Percentiles rank a stretch among this genome's conserved stretches.
Conservation (phyloP, 2,329 filamentous ascomycete genomes). For the Pestalotiopsis sp. region DNA sequence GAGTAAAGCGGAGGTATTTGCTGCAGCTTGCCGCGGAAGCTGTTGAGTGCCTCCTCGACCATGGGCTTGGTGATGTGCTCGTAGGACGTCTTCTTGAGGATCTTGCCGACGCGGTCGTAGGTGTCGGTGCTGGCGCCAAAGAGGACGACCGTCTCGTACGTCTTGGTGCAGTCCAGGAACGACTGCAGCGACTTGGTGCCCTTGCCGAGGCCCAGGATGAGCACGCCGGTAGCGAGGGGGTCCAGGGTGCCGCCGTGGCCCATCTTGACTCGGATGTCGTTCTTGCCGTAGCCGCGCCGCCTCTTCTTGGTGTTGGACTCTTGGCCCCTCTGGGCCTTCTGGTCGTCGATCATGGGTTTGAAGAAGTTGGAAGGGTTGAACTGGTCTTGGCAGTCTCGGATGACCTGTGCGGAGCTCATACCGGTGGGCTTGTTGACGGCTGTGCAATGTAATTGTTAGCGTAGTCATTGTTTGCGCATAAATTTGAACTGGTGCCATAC, state of each 20-base stretch:
- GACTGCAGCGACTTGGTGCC: conserved; percentile 81
- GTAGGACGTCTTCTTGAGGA: conserved; percentile 75
- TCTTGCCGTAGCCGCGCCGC: conserved; percentile 59
- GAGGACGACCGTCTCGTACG: conserved; percentile 85
- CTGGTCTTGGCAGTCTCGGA: conserved; percentile 82
- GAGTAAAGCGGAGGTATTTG: conserved; percentile 94
- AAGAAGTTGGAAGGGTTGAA: conserved; percentile 85
- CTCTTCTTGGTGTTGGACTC: conserved; percentile 63
- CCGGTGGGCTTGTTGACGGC: conserved; percentile 92
- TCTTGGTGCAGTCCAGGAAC: conserved; percentile 89
- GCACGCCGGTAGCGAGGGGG: conserved; percentile 88
- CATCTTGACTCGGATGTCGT: conserved; percentile 78
- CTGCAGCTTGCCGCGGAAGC: conserved; percentile 81
- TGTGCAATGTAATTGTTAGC: conserved; percentile 36
- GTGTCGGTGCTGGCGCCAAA: conserved; percentile 93
- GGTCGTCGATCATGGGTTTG: conserved; percentile 71
- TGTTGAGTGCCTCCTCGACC: conserved; percentile 75
- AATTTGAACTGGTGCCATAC: conserved; percentile 37
- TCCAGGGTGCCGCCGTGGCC: conserved; percentile 96
- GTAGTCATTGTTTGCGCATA: not conserved
- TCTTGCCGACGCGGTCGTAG: conserved; percentile 85
- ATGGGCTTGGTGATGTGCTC: conserved; percentile 78
- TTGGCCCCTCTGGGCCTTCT: conserved; percentile 56
- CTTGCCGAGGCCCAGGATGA: conserved; percentile 84
- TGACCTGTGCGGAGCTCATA: conserved; percentile 85